phyloP scores from a whole-genome alignment of 345 rosid genomes.

The Citrus cavaleriei region DNA sequence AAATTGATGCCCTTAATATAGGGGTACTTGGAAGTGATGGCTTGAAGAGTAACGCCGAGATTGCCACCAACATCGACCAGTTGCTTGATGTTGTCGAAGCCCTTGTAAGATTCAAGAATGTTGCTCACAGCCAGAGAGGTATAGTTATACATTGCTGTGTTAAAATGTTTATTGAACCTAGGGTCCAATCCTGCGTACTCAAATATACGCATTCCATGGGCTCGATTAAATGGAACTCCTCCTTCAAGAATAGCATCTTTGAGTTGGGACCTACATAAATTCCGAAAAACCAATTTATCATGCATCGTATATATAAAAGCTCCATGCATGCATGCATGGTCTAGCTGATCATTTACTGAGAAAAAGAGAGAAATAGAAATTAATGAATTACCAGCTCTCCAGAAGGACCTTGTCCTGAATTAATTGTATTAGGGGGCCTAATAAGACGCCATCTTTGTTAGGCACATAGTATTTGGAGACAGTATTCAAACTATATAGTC shows the following conservation, averaged over 20 bases:
- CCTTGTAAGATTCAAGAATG: background rate
- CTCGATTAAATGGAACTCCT: slow-evolving; percentile 40
- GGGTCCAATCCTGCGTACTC: slow-evolving; percentile 27
- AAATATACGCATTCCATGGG: slow-evolving; percentile 35
- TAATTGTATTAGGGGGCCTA: background rate
- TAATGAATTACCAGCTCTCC: background rate
- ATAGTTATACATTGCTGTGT: slow-evolving; percentile 33
- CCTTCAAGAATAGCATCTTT: slow-evolving; percentile 39
- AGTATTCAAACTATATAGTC: slow-evolving; percentile 12
- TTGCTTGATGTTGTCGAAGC: slow-evolving; percentile 19
- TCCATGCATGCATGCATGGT: too few species aligned
- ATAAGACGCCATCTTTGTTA: background rate
- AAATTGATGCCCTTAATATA: too few species aligned
- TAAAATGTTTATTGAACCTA: slow-evolving; percentile 12
- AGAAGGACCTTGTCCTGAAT: background rate
- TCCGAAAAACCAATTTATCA: too few species aligned
- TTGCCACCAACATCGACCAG: slow-evolving; percentile 49
- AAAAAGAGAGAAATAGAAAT: background rate
- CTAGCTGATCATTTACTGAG: too few species aligned
- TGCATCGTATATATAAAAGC: too few species aligned
- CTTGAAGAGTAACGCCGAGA: slow-evolving; percentile 16
- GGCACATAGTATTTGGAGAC: slow-evolving; percentile 9
- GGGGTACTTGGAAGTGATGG: too few species aligned
- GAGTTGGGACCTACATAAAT: slow-evolving; percentile 17
- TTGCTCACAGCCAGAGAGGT: slow-evolving; percentile 29